Evolutionary conservation across 2,329 filamentous ascomycete species (phyloP).

Genomic region (Penicillium sp.): DNA sequence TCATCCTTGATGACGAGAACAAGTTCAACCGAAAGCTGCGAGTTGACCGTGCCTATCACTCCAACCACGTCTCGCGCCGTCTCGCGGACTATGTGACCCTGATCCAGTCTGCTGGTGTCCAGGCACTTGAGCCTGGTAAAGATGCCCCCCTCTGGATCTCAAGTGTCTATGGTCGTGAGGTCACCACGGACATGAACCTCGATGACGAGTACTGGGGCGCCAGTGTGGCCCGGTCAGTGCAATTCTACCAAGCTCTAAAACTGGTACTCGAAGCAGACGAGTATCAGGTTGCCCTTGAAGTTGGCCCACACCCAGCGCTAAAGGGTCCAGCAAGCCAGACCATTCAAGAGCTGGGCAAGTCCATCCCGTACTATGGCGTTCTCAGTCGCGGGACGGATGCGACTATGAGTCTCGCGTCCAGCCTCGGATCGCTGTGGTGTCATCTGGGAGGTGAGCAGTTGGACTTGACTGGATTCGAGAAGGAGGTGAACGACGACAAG

Average conservation of each 20-base stretch:
- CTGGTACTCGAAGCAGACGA: constrained; percentile 11
- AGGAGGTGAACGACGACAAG: not conserved
- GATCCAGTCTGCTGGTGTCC: not conserved
- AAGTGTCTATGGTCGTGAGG: constrained; percentile 22
- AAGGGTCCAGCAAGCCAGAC: constrained; percentile 29
- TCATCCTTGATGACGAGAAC: constrained; percentile 31
- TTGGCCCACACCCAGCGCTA: constrained; percentile 36
- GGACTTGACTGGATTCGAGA: constrained; percentile 16
- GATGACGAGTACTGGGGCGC: constrained; percentile 27
- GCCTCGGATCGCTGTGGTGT: no score
- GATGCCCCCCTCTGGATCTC: constrained; percentile 25
- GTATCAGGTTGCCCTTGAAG: constrained; percentile 26
- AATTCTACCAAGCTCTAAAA: constrained; percentile 21
- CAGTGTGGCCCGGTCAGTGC: constrained; percentile 26
- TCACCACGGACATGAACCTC: constrained; percentile 16
- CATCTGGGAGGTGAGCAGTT: constrained; percentile 6
- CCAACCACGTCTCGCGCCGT: constrained; percentile 39
- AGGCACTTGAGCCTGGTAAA: not conserved
- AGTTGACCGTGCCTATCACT: constrained; percentile 46
- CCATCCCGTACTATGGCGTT: constrained; percentile 14
- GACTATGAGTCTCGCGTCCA: constrained; percentile 13
- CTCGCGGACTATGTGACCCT: constrained; percentile 23
- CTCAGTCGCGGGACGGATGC: constrained; percentile 11
- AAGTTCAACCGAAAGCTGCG: constrained; percentile 41
- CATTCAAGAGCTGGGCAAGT: constrained; percentile 13